Percentiles rank a stretch among this genome's conserved stretches.
Conservation (phyloP, 129 eudicot species). For the Tanacetum coccineum region DNA sequence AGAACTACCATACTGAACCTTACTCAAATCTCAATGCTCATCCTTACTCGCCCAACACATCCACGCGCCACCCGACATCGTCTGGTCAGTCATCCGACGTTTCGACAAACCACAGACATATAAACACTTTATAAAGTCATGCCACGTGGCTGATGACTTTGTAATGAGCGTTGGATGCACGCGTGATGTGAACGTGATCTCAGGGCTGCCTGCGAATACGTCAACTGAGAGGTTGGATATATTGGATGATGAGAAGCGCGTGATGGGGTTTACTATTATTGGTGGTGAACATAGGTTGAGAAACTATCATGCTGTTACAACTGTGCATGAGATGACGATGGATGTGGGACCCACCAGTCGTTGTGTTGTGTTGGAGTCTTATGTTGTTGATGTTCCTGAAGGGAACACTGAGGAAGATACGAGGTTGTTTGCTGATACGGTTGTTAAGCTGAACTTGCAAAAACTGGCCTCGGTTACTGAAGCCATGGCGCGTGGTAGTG, state of each 20-base stretch:
- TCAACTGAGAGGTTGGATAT: conserved; percentile 74
- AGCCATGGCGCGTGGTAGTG: conserved; percentile 31
- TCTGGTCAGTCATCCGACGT: conserved; percentile 85
- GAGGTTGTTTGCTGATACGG: conserved; percentile 86
- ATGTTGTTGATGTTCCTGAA: conserved; percentile 79
- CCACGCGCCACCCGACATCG: conserved; percentile 72
- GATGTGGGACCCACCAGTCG: conserved; percentile 9
- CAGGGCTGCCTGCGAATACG: conserved; percentile 87
- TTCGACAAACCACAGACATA: conserved; percentile 85
- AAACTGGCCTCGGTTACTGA: conserved; percentile 64
- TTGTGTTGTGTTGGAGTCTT: conserved; percentile 63
- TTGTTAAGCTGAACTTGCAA: conserved; percentile 79
- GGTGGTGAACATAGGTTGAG: conserved; percentile 89
- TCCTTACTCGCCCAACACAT: conserved; percentile 79
- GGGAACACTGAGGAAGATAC: conserved; percentile 93
- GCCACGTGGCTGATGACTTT: conserved; percentile 45
- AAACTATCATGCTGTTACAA: conserved; percentile 74
- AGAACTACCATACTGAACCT: conserved; percentile 63
- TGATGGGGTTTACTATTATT: conserved; percentile 62
- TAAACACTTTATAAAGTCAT: conserved; percentile 93
- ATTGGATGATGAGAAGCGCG: conserved; percentile 60
- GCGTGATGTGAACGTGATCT: conserved; percentile 76
- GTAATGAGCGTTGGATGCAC: conserved; percentile 57
- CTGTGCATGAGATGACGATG: conserved; percentile 47
- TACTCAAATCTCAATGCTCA: conserved; percentile 62